Percentiles rank a stretch among this genome's conserved stretches.
Conservation (phyloP, 805 yeast genomes). For the Danielozyma ontarioensis region DNA sequence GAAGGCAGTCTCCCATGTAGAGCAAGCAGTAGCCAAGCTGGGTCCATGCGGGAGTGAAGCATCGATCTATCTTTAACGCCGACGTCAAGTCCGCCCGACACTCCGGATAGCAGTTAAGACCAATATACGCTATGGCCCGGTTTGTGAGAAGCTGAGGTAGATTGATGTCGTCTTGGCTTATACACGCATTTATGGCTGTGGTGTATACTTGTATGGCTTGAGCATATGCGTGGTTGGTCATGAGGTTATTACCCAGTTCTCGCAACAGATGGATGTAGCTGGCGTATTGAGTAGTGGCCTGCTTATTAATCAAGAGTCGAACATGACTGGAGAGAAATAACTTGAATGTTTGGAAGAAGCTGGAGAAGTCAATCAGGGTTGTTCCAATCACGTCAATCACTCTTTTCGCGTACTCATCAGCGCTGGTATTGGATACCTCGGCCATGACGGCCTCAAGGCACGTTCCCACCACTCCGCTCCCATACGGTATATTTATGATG, state of each 20-base stretch:
- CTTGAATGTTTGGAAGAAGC: no score
- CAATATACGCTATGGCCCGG: slow-evolving; percentile 38
- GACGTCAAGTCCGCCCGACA: slow-evolving; percentile 31
- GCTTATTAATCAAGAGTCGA: no score
- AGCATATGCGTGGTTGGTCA: slow-evolving; percentile 30
- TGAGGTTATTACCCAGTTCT: slow-evolving; percentile 37
- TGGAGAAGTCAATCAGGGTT: no score
- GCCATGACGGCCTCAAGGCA: no score
- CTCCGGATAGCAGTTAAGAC: slow-evolving; percentile 35
- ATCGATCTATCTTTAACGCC: slow-evolving; percentile 25
- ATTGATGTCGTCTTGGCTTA: slow-evolving; percentile 7
- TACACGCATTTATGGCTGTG: slow-evolving; percentile 24
- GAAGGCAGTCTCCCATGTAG: slow-evolving; percentile 32
- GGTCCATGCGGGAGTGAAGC: slow-evolving; percentile 39
- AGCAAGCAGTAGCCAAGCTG: slow-evolving; percentile 40
- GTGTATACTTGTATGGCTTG: slow-evolving; percentile 37
- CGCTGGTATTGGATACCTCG: no score
- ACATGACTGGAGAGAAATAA: no score
- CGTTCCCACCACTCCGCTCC: no score
- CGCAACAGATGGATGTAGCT: slow-evolving; percentile 16
- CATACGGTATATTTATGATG: no score
- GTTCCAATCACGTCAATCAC: no score
- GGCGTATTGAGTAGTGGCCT: no score
- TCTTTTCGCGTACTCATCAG: no score
- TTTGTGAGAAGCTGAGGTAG: slow-evolving; percentile 31